A percentile compares a stretch with the other conserved stretches of the same genome.
These are phyloP conservation scores for Cinnamomum micranthum DNA, from an alignment of 164 flowering plant genomes.

Conservation along the genomic window DNA sequence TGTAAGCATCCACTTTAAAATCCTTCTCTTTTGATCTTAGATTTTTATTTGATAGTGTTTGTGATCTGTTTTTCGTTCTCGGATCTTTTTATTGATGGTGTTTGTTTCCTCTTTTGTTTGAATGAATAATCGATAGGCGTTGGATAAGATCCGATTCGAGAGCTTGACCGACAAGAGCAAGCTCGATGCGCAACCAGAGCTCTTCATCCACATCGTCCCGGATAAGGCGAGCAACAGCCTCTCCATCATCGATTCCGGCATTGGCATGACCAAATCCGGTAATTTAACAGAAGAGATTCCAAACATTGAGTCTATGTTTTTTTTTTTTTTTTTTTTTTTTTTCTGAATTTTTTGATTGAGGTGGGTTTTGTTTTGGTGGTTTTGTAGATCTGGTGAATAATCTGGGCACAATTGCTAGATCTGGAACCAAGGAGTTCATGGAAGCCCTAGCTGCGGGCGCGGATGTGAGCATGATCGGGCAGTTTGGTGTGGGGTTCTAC, in stretches of 20 bases:
- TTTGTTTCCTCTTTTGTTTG: no score
- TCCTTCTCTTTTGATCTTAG: no score
- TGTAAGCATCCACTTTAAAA: background rate
- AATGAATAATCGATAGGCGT: constrained; percentile 15
- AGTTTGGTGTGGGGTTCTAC: constrained; percentile 53
- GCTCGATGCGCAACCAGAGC: constrained; percentile 25
- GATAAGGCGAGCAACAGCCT: constrained; percentile 17
- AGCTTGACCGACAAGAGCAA: constrained; percentile 43
- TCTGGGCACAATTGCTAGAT: constrained; percentile 50
- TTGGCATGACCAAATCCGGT: constrained; percentile 24
- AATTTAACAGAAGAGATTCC: background rate
- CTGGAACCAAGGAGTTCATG: constrained; percentile 60
- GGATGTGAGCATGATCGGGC: constrained; percentile 57
- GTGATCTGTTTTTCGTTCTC: no score
- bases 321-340: no score
- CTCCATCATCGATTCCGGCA: constrained; percentile 18
- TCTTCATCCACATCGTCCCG: constrained; percentile 17
- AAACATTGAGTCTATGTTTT: background rate
- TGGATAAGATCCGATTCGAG: constrained; percentile 47
- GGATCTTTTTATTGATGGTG: no score
- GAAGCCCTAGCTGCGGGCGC: constrained; percentile 48
- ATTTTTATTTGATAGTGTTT: no score
- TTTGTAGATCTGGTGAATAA: constrained; percentile 45
- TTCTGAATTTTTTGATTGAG: background rate
- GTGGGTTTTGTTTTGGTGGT: background rate